Evolutionary conservation across 371 early-diverging fungal species (phyloP), one percentile per base, ranked within the genome.

Genomic region (Zopfochytrium polystomum): DNA sequence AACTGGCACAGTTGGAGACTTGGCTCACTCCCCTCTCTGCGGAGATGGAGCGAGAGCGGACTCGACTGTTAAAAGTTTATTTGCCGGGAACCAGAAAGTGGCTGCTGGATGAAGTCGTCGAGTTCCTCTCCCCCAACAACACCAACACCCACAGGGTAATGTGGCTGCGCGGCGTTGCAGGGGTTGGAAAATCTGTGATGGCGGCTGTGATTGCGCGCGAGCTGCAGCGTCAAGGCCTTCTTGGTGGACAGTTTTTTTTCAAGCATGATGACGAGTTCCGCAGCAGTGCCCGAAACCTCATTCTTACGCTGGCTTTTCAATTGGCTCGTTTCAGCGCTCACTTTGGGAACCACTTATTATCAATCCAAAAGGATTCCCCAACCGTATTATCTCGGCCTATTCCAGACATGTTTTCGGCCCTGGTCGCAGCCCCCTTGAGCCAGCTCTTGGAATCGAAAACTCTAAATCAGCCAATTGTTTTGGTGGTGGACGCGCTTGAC

Each of bases 401-500:
- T 44, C 25, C 55, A 7, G 42, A 62, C 33, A 32, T 62, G 15
- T 55, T 62, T 52, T 54, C 7, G 6, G 6, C 55, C 11, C 32
- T 58, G 54, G 51, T 49, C 15, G 29, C 26, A 15, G 33, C 33
- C 35, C 62, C 62, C 5, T 26, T 62, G 25, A 31, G 22, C 6
- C 3, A 26, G 5, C 30, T 58, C 6, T 46, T 45, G 13, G 32
- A 62, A 18, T 38, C 38, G 30, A 47, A 44, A 38, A 7, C 55
- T 11, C 26, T n/a, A 22, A 34, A 29, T 5, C 23, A 27, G 35
- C 57, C 63, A 15, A 52, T 63, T 3, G 63, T 62, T 3, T 29
- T 67, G 5, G 58, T 62, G 3, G 58, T 63, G 7, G 67, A 67
- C 35, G 67, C 67, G 3, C 35, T 67, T 3, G 67, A 67, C 43